phyloP scores from a whole-genome alignment of 2,329 filamentous ascomycete genomes.

The Hypoxylon sp. region DNA sequence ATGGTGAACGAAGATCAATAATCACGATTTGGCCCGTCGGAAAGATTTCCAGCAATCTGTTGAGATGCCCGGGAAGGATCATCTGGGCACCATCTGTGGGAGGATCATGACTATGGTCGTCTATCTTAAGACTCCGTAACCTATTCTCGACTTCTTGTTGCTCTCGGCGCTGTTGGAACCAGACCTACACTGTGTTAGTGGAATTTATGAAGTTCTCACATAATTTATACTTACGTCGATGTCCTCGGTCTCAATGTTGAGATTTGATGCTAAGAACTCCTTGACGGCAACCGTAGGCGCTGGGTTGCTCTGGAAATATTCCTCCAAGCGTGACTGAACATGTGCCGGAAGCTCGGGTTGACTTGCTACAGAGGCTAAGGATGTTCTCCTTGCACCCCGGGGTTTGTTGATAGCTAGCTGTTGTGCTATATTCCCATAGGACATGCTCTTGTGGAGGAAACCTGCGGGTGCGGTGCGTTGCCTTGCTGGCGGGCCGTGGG shows the following conservation, averaged over 20 bases:
- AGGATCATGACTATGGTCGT: constrained; percentile 53
- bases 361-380: constrained; percentile 58
- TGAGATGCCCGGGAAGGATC: constrained; percentile 67
- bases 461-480: constrained; percentile 43
- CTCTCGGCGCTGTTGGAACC: constrained; percentile 69
- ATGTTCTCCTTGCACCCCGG: constrained; percentile 59
- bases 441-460: constrained; percentile 40
- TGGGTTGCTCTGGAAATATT: constrained; percentile 66
- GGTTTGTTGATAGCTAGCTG: constrained; percentile 64
- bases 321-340: constrained; percentile 66
- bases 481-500: constrained; percentile 25
- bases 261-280: constrained; percentile 68
- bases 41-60: constrained; percentile 66
- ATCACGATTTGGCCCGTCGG: constrained; percentile 62
- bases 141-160: constrained; percentile 63
- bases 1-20: constrained; percentile 65
- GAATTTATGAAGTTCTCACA: background rate
- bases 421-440: constrained; percentile 55
- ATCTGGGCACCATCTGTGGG: constrained; percentile 59
- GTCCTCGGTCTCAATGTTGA: constrained; percentile 66
- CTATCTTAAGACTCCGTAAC: constrained; percentile 62
- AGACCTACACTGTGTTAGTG: constrained; percentile 55
- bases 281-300: constrained; percentile 65
- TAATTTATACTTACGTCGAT: constrained; percentile 60
- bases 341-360: constrained; percentile 65